phyloP scores from a whole-genome alignment of 306 rosid species.

The Quercus aquifolioides region DNA sequence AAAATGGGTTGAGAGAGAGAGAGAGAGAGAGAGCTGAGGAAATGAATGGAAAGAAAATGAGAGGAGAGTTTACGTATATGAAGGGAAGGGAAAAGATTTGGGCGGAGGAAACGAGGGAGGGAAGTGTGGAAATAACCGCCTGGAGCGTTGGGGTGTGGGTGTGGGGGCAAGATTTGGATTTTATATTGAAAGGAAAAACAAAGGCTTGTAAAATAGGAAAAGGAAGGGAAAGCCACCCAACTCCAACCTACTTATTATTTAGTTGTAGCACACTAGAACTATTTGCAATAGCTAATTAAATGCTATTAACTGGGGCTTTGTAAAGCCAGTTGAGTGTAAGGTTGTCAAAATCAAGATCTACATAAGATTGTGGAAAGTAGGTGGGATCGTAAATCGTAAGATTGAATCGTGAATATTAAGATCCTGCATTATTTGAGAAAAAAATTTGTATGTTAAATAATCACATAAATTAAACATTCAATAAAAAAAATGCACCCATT shows the following conservation, averaged over 20 bases:
- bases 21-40: background rate
- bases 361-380: accelerated
- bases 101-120: constrained; percentile 75
- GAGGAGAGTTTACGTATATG: background rate
- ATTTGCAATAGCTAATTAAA: background rate
- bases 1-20: background rate
- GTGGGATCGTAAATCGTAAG: too few species aligned
- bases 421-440: too few species aligned
- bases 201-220: background rate
- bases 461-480: too few species aligned
- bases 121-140: constrained; percentile 62
- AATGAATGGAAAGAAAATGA: background rate
- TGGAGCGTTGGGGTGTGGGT: constrained; percentile 4
- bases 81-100: background rate
- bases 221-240: constrained; percentile 23
- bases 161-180: too few species aligned
- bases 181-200: background rate
- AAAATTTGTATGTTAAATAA: too few species aligned
- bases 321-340: background rate
- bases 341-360: too few species aligned
- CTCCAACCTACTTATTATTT: constrained; percentile 1
- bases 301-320: background rate
- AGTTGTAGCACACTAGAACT: background rate
- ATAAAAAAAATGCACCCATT: too few species aligned
- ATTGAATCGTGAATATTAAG: too few species aligned